Evolutionary conservation across 805 yeast genomes (phyloP).

Genomic region (Wickerhamomyces silvicola): DNA sequence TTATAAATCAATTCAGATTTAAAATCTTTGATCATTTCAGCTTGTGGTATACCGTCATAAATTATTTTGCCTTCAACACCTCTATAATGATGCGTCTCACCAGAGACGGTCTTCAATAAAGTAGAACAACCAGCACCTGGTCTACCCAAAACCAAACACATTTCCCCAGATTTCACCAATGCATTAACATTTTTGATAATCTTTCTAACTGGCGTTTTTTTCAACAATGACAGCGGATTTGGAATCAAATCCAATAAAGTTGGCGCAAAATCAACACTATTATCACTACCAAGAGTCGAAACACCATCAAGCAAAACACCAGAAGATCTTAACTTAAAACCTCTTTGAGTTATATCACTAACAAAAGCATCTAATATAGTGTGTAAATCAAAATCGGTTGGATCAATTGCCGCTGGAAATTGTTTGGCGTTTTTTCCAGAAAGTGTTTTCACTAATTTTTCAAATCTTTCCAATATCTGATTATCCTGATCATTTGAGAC

Average conservation of each 20-base stretch:
- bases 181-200: slow-evolving; percentile 20
- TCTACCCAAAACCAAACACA: slow-evolving; percentile 60
- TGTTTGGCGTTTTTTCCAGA: not conserved
- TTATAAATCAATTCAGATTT: slow-evolving; percentile 52
- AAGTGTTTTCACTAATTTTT: not conserved
- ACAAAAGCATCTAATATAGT: slow-evolving; percentile 32
- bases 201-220: slow-evolving; percentile 14
- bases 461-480: no score
- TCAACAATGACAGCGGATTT: slow-evolving; percentile 2
- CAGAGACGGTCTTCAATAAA: slow-evolving; percentile 56
- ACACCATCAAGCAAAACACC: slow-evolving; percentile 27
- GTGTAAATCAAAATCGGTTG: slow-evolving; percentile 34
- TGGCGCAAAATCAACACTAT: slow-evolving; percentile 10
- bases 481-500: no score
- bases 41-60: slow-evolving; percentile 55
- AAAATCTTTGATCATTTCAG: slow-evolving; percentile 51
- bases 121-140: slow-evolving; percentile 81
- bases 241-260: slow-evolving; percentile 5
- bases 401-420: slow-evolving; percentile 1
- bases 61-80: slow-evolving; percentile 47
- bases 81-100: slow-evolving; percentile 39
- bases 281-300: slow-evolving; percentile 8
- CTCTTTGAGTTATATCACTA: slow-evolving; percentile 34
- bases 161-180: slow-evolving; percentile 54
- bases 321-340: slow-evolving; percentile 34